A percentile compares a stretch with the other conserved stretches of the same genome.
Evolutionary conservation across 306 rosid species (phyloP).

Genomic region (Hippophae rhamnoides): DNA sequence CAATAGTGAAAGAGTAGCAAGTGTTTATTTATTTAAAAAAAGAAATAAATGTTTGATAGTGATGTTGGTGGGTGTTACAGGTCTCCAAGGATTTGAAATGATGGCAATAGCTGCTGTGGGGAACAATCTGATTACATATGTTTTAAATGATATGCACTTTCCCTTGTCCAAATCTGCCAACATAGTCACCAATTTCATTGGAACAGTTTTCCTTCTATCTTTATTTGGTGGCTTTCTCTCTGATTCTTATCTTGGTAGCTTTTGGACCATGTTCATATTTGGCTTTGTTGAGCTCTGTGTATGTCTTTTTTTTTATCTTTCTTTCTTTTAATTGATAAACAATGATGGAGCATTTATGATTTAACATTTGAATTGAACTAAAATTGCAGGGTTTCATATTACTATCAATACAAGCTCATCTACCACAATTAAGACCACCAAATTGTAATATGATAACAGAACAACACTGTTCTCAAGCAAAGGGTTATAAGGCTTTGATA

Average conservation of each 20-base stretch:
- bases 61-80: constrained; percentile 20
- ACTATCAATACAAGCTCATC: constrained; percentile 51
- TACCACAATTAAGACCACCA: constrained; percentile 35
- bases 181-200: constrained; percentile 51
- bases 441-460: constrained; percentile 25
- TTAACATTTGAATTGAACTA: neutral
- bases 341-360: neutral
- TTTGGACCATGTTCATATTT: constrained; percentile 46
- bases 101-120: constrained; percentile 64
- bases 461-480: constrained; percentile 28
- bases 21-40: no score
- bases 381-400: constrained; percentile 42
- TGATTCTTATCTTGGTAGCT: constrained; percentile 60
- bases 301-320: constrained; percentile 7
- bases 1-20: no score
- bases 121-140: constrained; percentile 51
- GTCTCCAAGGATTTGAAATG: constrained; percentile 69
- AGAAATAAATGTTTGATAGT: neutral
- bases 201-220: constrained; percentile 51
- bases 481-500: constrained; percentile 35
- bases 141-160: constrained; percentile 54
- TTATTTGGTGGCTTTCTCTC: constrained; percentile 59
- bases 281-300: constrained; percentile 54
- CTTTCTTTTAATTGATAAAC: neutral
- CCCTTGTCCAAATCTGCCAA: constrained; percentile 53